Evolutionary conservation across 495 filamentous ascomycete genomes (phyloP).

Genomic region (Cladorrhinum samala): DNA sequence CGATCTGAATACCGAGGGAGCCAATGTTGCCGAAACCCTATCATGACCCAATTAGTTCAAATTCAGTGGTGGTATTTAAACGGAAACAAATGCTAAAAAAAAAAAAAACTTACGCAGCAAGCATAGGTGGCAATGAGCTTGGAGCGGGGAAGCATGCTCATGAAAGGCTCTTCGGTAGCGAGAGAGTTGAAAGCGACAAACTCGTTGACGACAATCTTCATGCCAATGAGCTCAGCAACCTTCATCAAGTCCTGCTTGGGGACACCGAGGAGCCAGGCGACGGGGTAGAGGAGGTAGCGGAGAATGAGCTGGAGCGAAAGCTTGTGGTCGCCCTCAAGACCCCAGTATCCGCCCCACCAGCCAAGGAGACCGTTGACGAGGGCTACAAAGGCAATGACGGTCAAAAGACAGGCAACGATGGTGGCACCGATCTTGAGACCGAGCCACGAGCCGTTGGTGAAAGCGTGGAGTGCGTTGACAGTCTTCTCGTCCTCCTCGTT

Average conservation of each 20-base stretch:
- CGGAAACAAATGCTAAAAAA: too few species aligned
- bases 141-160: conserved; percentile 58
- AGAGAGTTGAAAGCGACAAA: conserved; percentile 53
- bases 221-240: conserved; percentile 73
- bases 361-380: conserved; percentile 72
- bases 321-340: conserved; percentile 54
- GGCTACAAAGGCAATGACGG: conserved; percentile 75
- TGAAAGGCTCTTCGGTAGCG: conserved; percentile 60
- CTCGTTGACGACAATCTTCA: conserved; percentile 76
- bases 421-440: conserved; percentile 85
- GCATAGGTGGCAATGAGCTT: conserved; percentile 83
- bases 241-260: conserved; percentile 62
- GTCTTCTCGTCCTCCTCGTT: conserved; percentile 57
- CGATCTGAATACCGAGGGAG: conserved; percentile 79
- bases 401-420: conserved; percentile 72
- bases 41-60: conserved; percentile 46
- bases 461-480: conserved; percentile 78
- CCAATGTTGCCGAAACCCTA: conserved; percentile 79
- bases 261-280: conserved; percentile 83
- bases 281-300: conserved; percentile 76
- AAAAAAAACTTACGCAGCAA: conserved; percentile 62
- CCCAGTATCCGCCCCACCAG: conserved; percentile 85
- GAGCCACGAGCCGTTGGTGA: conserved; percentile 81
- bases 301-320: conserved; percentile 73
- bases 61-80: not conserved